A percentile compares a stretch with the other conserved stretches of the same genome.
These are phyloP conservation scores for Sclerotinia borealis DNA, from an alignment of 2,329 filamentous ascomycete genomes.

Conservation along the genomic window DNA sequence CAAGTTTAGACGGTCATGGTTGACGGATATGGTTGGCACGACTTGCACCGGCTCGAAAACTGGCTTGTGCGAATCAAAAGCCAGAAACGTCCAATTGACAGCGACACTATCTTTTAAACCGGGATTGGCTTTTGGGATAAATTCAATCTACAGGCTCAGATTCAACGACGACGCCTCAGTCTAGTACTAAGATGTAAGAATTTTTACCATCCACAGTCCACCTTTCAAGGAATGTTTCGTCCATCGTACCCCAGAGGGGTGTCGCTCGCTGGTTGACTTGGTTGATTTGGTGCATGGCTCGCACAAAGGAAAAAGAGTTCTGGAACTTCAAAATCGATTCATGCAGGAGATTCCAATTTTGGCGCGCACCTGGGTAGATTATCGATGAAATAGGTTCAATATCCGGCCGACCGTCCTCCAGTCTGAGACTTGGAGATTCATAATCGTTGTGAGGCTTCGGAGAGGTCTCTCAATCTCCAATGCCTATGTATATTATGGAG, in stretches of 20 bases:
- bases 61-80: conserved; percentile 10
- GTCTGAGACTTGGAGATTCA: conserved; percentile 7
- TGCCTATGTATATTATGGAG: conserved; percentile 5
- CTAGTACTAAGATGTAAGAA: conserved; percentile 14
- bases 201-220: conserved; percentile 6
- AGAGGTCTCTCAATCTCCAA: conserved; percentile 10
- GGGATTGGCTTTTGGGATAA: conserved; percentile 20
- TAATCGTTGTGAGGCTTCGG: conserved; percentile 1
- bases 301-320: conserved; percentile 18
- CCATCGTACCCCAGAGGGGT: conserved; percentile 3
- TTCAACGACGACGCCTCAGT: conserved; percentile 17
- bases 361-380: conserved; percentile 15
- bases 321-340: conserved; percentile 22
- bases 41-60: conserved; percentile 4
- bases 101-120: conserved; percentile 13
- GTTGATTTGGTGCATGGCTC: conserved; percentile 15
- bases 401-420: conserved; percentile 14
- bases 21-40: conserved; percentile 7
- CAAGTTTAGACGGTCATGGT: conserved; percentile 10
- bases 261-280: conserved; percentile 17
- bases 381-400: conserved; percentile 24
- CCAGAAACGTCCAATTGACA: conserved; percentile 8
- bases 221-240: background rate
- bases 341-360: conserved; percentile 32
- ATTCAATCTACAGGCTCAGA: conserved; percentile 27